A percentile compares a stretch with the other conserved stretches of the same genome.
These are phyloP conservation scores for Dendrobium nobile DNA, from an alignment of 106 monocot genomes.

Conservation along the genomic window DNA sequence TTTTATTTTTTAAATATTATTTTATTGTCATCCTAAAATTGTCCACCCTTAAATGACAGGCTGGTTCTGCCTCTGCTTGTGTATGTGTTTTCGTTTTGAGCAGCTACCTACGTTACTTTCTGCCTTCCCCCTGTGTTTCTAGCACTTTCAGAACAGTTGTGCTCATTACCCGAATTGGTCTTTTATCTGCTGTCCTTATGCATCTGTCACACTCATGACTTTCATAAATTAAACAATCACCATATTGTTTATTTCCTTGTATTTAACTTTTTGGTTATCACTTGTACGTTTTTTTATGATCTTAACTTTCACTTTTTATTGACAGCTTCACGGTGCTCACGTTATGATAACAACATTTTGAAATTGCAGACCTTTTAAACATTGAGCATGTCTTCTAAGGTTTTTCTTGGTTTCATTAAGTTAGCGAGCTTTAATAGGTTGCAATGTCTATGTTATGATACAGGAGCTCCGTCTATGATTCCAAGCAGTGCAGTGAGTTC, in stretches of 20 bases:
- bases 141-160: neutral
- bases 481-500: slow-evolving; percentile 45
- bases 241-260: neutral
- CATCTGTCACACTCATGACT: neutral
- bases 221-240: neutral
- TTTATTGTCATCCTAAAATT: too few species aligned
- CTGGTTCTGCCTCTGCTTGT: too few species aligned
- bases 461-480: slow-evolving; percentile 42
- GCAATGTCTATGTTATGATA: neutral
- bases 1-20: too few species aligned
- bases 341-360: neutral
- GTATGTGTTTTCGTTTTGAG: too few species aligned
- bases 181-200: neutral
- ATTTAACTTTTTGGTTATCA: neutral
- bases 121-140: neutral
- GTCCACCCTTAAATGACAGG: too few species aligned
- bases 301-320: neutral
- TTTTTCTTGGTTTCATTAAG: neutral
- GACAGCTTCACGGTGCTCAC: too few species aligned
- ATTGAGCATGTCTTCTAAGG: neutral
- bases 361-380: neutral
- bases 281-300: neutral
- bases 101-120: too few species aligned
- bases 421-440: neutral
- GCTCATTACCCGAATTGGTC: neutral